Conservation (phyloP, 2,329 filamentous ascomycete genomes). For the Cercospora sojina region DNA sequence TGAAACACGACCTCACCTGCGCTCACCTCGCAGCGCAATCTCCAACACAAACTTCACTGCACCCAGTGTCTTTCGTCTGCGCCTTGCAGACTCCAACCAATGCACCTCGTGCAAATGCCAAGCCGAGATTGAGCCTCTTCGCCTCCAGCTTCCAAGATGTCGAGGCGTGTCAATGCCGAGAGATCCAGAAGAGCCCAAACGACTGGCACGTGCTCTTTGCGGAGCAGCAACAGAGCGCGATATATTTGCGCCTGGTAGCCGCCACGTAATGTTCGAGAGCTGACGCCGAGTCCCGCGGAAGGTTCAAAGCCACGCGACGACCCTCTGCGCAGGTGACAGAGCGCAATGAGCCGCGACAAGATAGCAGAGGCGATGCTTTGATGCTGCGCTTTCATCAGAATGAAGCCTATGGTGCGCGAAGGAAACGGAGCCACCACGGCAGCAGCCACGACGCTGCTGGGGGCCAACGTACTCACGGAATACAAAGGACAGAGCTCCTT, state of each 20-base stretch:
- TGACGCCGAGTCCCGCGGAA: background rate
- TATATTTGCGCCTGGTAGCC: background rate
- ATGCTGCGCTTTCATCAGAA: background rate
- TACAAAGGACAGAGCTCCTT: background rate
- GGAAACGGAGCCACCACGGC: background rate
- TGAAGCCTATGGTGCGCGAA: background rate
- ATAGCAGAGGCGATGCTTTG: background rate
- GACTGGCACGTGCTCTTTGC: background rate
- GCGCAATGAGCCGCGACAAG: background rate
- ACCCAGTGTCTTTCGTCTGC: background rate
- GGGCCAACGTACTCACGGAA: background rate
- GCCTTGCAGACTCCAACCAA: background rate
- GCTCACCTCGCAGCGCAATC: background rate
- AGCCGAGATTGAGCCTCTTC: background rate
- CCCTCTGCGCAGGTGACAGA: background rate
- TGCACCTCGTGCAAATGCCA: background rate
- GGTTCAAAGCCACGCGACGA: background rate
- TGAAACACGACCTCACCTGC: background rate
- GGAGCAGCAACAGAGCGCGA: background rate
- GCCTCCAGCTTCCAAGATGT: background rate
- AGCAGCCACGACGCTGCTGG: background rate
- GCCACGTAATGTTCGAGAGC: background rate
- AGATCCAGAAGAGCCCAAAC: background rate
- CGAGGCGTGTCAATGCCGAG: background rate
- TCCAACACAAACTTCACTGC: background rate